Percentiles rank a stretch among this genome's conserved stretches.
These are phyloP conservation scores for Ustilago hordei DNA, from an alignment of 1,284 basidiomycete species.

Conservation along the genomic window DNA sequence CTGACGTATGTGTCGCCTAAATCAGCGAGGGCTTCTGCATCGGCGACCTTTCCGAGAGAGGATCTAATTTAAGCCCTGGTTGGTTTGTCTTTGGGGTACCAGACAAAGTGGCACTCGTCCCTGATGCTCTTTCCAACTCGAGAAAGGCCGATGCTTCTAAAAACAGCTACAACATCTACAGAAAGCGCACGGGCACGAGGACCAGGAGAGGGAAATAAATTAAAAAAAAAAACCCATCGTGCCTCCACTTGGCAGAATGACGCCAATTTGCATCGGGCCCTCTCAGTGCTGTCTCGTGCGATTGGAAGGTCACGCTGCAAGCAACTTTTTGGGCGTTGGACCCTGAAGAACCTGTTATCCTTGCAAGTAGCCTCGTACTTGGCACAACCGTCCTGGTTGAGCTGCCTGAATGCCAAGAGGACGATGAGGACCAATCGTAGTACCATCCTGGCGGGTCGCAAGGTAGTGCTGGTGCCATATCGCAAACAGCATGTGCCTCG, in stretches of 20 bases:
- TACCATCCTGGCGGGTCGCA: constrained; percentile 76
- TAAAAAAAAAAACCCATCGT: background rate
- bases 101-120: background rate
- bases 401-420: too few relatives aligned
- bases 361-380: background rate
- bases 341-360: constrained; percentile 1
- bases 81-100: background rate
- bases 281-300: constrained; percentile 6
- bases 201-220: background rate
- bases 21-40: background rate
- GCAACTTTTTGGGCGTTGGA: background rate
- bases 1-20: constrained; percentile 37
- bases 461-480: constrained; percentile 81
- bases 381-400: background rate
- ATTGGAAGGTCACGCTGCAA: background rate
- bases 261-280: constrained; percentile 29
- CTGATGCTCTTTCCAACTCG: background rate
- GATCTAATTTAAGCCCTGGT: background rate
- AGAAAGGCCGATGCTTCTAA: constrained; percentile 17
- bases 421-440: constrained; percentile 77
- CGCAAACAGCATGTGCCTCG: constrained; percentile 41
- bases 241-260: constrained; percentile 32
- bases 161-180: constrained; percentile 10
- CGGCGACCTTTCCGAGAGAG: background rate
- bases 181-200: background rate